phyloP scores from a whole-genome alignment of 2,329 filamentous ascomycete genomes.

The Trichoderma simmonsii region DNA sequence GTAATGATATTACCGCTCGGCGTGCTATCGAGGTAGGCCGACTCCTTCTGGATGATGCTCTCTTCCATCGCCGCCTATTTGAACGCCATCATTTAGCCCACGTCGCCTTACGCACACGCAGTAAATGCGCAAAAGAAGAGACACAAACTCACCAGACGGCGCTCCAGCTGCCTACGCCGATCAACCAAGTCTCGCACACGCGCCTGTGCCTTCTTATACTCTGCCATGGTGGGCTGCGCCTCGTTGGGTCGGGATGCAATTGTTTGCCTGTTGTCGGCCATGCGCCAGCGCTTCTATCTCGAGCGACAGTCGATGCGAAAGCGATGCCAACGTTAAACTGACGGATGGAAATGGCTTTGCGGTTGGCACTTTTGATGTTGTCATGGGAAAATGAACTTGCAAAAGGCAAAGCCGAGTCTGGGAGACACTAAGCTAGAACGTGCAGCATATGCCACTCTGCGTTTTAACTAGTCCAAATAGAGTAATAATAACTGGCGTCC shows the following conservation, averaged over 20 bases:
- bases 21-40: constrained; percentile 86
- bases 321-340: not conserved
- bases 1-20: constrained; percentile 92
- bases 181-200: constrained; percentile 48
- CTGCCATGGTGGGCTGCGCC: constrained; percentile 39
- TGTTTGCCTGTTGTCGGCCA: constrained; percentile 35
- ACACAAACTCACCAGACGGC: constrained; percentile 35
- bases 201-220: constrained; percentile 50
- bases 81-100: not conserved
- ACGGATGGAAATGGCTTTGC: not conserved
- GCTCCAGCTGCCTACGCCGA: constrained; percentile 38
- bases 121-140: not conserved
- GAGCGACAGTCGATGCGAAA: not conserved
- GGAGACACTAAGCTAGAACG: not conserved
- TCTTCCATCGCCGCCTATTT: constrained; percentile 59
- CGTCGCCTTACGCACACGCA: not conserved
- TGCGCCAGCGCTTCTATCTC: constrained; percentile 21
- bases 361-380: not conserved
- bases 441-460: not conserved
- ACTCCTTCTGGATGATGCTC: constrained; percentile 77
- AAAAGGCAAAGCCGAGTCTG: not conserved
- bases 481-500: not conserved
- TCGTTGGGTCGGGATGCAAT: constrained; percentile 25
- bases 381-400: not conserved
- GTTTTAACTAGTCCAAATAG: not conserved